These are phyloP conservation scores for Kentomonas sorsogonicus DNA, from an alignment of 208 protist genomes.

Conservation along the genomic window DNA sequence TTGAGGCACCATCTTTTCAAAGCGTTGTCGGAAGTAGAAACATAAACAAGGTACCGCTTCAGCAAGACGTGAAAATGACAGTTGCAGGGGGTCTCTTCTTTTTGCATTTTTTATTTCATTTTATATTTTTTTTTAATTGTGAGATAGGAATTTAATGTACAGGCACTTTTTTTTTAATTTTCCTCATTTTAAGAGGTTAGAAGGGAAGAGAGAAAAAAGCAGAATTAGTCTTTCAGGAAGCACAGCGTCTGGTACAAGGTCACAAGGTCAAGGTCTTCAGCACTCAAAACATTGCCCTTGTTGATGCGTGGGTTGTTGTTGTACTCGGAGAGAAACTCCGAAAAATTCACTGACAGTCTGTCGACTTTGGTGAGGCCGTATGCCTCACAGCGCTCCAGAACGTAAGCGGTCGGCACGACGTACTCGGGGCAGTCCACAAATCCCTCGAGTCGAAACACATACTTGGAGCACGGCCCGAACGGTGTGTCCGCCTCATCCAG, in stretches of 20 bases:
- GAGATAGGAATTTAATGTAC: no score
- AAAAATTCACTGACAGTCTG: constrained; percentile 30
- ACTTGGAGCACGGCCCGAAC: constrained; percentile 50
- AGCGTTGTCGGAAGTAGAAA: no score
- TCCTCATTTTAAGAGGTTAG: no score
- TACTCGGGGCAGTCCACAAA: constrained; percentile 88
- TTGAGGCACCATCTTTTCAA: no score
- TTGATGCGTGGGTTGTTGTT: constrained; percentile 22
- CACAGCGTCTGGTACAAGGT: constrained; percentile 3
- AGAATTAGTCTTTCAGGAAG: no score
- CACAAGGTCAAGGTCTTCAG: constrained; percentile 20
- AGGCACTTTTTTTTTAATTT: no score
- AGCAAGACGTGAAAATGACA: no score
- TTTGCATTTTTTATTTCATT: no score
- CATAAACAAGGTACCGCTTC: no score
- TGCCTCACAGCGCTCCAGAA: constrained; percentile 21
- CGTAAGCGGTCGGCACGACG: constrained; percentile 45
- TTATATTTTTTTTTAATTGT: no score
- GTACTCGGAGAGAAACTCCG: constrained; percentile 26
- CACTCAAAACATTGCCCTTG: constrained; percentile 28
- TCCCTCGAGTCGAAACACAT: constrained; percentile 75
- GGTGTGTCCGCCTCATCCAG: constrained; percentile 14
- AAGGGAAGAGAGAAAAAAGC: no score
- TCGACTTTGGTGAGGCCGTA: constrained; percentile 15
- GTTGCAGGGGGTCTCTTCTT: no score